Evolutionary conservation across 441 rosid genomes (phyloP).

Genomic region (Macaranga tanarius): DNA sequence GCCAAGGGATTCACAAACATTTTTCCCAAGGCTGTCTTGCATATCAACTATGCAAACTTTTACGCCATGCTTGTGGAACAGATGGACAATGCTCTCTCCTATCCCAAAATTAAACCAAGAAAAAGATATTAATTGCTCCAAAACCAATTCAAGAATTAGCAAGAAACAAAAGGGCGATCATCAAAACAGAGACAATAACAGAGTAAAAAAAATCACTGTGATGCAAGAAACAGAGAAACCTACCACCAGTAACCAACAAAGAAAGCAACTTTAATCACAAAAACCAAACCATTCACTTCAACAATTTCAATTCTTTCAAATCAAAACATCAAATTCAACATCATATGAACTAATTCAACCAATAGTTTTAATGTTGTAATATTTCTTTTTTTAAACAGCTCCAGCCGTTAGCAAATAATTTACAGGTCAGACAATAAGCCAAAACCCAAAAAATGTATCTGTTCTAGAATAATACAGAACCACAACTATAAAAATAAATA

Average conservation of each 20-base stretch:
- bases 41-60: no score
- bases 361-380: neutral
- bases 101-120: neutral
- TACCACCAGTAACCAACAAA: slow-evolving; percentile 5
- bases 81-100: no score
- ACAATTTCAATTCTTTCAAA: neutral
- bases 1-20: no score
- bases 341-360: neutral
- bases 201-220: neutral
- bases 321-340: slow-evolving; percentile 17
- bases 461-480: slow-evolving; percentile 21
- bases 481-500: slow-evolving; percentile 4
- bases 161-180: neutral
- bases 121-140: neutral
- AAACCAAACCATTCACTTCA: neutral
- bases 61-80: no score
- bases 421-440: slow-evolving; percentile 25
- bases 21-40: no score
- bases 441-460: slow-evolving; percentile 1
- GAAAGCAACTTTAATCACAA: neutral
- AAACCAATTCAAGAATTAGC: neutral
- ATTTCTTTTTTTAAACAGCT: neutral
- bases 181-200: neutral
- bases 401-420: slow-evolving; percentile 15
- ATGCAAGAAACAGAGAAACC: neutral